A percentile compares a stretch with the other conserved stretches of the same genome.
Evolutionary conservation across 1,284 basidiomycete genomes (phyloP).

Genomic region (Lignosus rhinocerotis): DNA sequence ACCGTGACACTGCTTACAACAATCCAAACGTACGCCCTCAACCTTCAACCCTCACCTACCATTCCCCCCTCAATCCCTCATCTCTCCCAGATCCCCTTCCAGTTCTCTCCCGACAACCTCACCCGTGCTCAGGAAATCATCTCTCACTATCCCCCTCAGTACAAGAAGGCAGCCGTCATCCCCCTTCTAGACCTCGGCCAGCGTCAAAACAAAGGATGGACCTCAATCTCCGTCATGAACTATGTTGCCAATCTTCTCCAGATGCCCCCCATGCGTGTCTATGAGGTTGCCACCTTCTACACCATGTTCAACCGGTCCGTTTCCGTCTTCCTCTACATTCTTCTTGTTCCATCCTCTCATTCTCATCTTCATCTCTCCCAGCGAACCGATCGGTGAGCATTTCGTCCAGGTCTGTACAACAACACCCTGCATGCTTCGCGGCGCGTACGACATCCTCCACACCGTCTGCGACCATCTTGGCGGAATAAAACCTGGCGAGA

Average conservation of each 20-base stretch:
- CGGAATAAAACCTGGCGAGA: constrained; percentile 85
- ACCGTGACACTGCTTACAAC: constrained; percentile 93
- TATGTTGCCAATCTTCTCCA: constrained; percentile 91
- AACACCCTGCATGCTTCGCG: constrained; percentile 96
- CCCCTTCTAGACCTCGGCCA: constrained; percentile 96
- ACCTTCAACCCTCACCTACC: neutral
- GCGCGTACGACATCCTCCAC: constrained; percentile 87
- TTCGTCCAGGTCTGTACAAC: constrained; percentile 99
- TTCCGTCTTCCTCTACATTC: neutral
- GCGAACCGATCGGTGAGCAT: constrained; percentile 92
- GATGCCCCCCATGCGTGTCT: constrained; percentile 98
- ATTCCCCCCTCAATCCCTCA: neutral
- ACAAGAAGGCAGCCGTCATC: constrained; percentile 97
- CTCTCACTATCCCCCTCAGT: constrained; percentile 91
- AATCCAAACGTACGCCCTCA: constrained; percentile 70
- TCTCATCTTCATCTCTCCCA: constrained; percentile 30
- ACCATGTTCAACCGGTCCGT: constrained; percentile 96
- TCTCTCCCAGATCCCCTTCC: constrained; percentile 78
- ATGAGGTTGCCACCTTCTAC: constrained; percentile 99
- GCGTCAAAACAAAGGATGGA: constrained; percentile 98
- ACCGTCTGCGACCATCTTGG: constrained; percentile 85
- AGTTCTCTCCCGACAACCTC: constrained; percentile 81
- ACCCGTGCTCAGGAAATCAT: constrained; percentile 90
- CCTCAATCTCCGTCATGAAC: constrained; percentile 99
- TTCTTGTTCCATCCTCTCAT: too few relatives aligned